These are phyloP conservation scores for Daldinia childiae DNA, from an alignment of 495 filamentous ascomycete genomes.

Conservation along the genomic window DNA sequence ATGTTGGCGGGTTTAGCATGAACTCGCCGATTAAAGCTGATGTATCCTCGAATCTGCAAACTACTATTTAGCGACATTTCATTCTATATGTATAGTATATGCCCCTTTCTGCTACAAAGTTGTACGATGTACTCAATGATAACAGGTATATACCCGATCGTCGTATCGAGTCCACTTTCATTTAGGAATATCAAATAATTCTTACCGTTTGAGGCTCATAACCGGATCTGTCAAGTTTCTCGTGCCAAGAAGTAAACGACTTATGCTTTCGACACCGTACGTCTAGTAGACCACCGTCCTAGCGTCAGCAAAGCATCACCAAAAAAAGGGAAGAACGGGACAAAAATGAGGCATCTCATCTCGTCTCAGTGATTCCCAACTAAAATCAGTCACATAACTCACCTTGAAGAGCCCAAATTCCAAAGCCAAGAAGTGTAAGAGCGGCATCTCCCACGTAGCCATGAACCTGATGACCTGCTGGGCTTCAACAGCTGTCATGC, in stretches of 20 bases:
- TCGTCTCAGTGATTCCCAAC: not conserved
- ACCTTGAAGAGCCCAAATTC: constrained; percentile 75
- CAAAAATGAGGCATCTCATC: not conserved
- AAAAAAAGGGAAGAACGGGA: not conserved
- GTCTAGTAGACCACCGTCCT: constrained; percentile 54
- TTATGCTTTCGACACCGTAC: constrained; percentile 73
- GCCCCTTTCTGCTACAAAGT: not conserved
- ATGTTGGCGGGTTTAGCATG: constrained; percentile 54
- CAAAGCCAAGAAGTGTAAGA: constrained; percentile 62
- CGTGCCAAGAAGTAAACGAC: constrained; percentile 64
- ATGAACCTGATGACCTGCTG: constrained; percentile 63
- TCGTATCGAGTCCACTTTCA: not conserved
- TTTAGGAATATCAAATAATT: not conserved
- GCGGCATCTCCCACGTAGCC: constrained; percentile 65
- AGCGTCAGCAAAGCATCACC: constrained; percentile 7
- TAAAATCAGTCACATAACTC: not conserved
- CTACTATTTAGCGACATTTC: not conserved
- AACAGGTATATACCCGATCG: not conserved
- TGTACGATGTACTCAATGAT: not conserved
- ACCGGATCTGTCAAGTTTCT: constrained; percentile 63
- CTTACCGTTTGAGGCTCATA: constrained; percentile 64
- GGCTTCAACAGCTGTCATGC: constrained; percentile 72
- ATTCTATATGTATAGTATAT: not conserved
- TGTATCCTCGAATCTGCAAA: constrained; percentile 68
- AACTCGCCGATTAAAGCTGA: constrained; percentile 64